A percentile compares a stretch with the other conserved stretches of the same genome.
Evolutionary conservation across 2,329 filamentous ascomycete genomes (phyloP).

Genomic region (Colletotrichum salicis): DNA sequence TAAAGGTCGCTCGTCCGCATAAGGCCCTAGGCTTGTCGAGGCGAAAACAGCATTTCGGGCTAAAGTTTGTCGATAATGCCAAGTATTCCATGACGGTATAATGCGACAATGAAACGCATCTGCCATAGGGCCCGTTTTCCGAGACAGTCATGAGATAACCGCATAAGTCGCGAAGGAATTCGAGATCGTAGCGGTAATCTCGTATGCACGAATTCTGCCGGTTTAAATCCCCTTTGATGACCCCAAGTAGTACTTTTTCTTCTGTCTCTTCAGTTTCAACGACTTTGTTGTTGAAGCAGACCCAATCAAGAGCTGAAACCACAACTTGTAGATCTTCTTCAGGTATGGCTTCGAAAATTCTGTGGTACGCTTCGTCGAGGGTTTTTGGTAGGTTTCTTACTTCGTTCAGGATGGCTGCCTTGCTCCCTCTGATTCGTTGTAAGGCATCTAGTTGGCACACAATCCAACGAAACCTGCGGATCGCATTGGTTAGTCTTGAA

Average conservation of each 20-base stretch:
- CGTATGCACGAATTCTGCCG: accelerated
- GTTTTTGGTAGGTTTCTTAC: not conserved
- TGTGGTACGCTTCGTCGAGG: not conserved
- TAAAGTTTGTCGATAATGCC: not conserved
- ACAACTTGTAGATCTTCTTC: not conserved
- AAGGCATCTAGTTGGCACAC: not conserved
- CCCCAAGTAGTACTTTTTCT: accelerated
- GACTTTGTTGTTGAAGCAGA: not conserved
- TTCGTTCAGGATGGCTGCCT: not conserved
- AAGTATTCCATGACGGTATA: not conserved
- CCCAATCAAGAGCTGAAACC: not conserved
- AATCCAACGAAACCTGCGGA: slow-evolving; percentile 7
- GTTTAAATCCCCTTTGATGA: not conserved
- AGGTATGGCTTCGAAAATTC: not conserved
- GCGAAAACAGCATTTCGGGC: not conserved
- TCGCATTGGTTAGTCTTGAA: not conserved
- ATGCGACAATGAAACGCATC: not conserved
- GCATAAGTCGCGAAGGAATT: not conserved
- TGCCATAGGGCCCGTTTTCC: too few relatives aligned
- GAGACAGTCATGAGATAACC: not conserved
- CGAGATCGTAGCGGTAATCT: not conserved
- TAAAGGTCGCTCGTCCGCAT: accelerated
- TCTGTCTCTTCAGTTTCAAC: too few relatives aligned
- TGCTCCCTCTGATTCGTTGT: not conserved
- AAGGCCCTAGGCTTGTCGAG: not conserved